Evolutionary conservation across 1,139 yeast genomes (phyloP), one percentile per base, ranked within the genome.

Genomic region (Debaryomycetaceae sp.): DNA sequence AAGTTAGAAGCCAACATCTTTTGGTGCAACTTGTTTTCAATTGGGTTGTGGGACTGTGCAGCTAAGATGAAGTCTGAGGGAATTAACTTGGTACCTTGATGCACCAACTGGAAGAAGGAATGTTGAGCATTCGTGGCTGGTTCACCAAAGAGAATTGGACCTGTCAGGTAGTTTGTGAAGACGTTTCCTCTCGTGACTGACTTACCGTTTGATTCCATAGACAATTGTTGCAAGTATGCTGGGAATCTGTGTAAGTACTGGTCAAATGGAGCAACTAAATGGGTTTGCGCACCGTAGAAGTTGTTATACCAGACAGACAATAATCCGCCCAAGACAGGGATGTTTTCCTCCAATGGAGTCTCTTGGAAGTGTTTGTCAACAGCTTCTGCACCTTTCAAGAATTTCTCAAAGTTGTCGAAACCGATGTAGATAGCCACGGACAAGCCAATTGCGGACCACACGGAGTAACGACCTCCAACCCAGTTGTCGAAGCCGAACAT

Each of bases 401-500:
- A 89, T 50, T 78, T 80, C 50, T 87, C 90, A 63, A 93, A 93
- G 80, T 90, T 88, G 55, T 93, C 98, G 67, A 68, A 93, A 52
- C 99, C 99, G 69, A 93, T 85, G 81, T 87, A 93, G 60, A 93
- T 75, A 59, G 96, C 96, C 52, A 93, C 93, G 34, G 97, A 88
- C 59, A 93, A 82, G 51, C 99, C 99, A 69, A 93, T 93, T 54
- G 99, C 95, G 38, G 97, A 88, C 99, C 99, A 93, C 49, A 93
- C 99, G 24, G 98, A 91, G 83, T 93, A 93, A 72, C 99, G 86
- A 63, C 99, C 99, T 63, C 99, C 99, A 52, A 93, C 99, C 99
- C 99, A 93, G 75, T 76, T 85, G 70, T 90, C 97, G 63, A 93
- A 93, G 49, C 96, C 98, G 72, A 93, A 93, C 99, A 93, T 93